Percentiles rank a stretch among this genome's conserved stretches.
These are phyloP conservation scores for Noccaea bulbosa DNA, from an alignment of 345 rosid genomes.

Conservation along the genomic window DNA sequence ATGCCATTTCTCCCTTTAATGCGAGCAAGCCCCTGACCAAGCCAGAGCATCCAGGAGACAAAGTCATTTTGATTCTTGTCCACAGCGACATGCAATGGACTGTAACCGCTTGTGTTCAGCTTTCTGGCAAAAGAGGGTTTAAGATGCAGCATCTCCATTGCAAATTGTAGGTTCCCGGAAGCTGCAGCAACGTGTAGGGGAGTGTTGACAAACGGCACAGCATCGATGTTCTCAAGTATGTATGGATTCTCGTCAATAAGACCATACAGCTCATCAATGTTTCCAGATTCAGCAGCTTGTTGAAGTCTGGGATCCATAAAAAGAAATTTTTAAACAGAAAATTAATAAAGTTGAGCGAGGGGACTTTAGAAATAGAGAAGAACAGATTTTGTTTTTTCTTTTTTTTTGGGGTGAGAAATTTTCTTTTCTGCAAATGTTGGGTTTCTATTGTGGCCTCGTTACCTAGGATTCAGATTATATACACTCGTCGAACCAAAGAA, in stretches of 20 bases:
- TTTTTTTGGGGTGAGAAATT: not conserved
- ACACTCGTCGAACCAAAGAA: not conserved
- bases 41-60: not conserved
- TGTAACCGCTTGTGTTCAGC: conserved; percentile 40
- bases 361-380: not conserved
- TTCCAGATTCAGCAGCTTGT: conserved; percentile 31
- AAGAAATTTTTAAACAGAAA: not conserved
- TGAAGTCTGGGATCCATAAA: conserved; percentile 34
- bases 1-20: conserved; percentile 36
- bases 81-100: conserved; percentile 48
- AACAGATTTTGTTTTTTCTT: not conserved
- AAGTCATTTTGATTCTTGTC: not conserved
- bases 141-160: conserved; percentile 42
- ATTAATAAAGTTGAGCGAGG: not conserved
- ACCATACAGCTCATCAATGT: conserved; percentile 34
- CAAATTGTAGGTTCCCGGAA: conserved; percentile 26
- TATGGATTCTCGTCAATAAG: conserved; percentile 31
- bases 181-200: conserved; percentile 49
- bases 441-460: not conserved
- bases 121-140: conserved; percentile 48
- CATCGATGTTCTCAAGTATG: conserved; percentile 31
- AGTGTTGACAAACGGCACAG: conserved; percentile 44
- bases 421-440: not conserved
- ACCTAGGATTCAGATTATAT: not conserved
- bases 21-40: not conserved